Conservation (phyloP, 108 stramenopile species). For the Fragilariopsis cylindrus region DNA sequence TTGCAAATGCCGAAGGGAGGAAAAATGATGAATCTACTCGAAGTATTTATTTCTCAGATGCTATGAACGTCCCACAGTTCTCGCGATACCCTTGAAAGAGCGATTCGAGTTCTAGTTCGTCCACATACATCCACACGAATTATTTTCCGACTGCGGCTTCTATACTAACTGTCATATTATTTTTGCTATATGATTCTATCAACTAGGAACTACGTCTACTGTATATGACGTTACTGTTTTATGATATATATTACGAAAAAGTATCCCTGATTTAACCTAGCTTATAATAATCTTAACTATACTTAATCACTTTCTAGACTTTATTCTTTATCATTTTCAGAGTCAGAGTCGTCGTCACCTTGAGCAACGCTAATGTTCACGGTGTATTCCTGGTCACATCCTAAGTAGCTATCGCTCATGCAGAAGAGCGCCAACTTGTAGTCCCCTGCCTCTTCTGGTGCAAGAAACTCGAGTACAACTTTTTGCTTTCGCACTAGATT, state of each 20-base stretch:
- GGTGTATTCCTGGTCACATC: slow-evolving; percentile 96
- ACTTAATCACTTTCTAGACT: neutral
- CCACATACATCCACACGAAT: too few relatives aligned
- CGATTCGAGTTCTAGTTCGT: neutral
- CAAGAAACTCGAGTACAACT: slow-evolving; percentile 86
- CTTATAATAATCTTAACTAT: too few relatives aligned
- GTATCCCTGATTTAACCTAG: too few relatives aligned
- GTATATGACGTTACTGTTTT: too few relatives aligned
- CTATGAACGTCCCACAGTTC: neutral
- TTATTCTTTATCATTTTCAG: slow-evolving; percentile 44
- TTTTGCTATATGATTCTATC: neutral
- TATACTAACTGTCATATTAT: neutral
- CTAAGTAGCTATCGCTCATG: slow-evolving; percentile 98
- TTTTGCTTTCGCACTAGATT: slow-evolving; percentile 67
- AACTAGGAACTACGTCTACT: neutral
- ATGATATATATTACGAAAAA: too few relatives aligned
- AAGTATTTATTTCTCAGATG: neutral
- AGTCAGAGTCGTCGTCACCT: slow-evolving; percentile 65
- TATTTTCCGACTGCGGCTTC: too few relatives aligned
- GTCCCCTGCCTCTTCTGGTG: slow-evolving; percentile 94
- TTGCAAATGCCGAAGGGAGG: slow-evolving; percentile 11
- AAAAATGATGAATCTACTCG: neutral
- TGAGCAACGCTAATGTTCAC: slow-evolving; percentile 81
- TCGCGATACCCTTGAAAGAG: slow-evolving; percentile 13
- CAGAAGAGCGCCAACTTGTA: slow-evolving; percentile 92